Percentiles rank a stretch among this genome's conserved stretches.
Evolutionary conservation across 192 early-diverging fungal species (phyloP).

Genomic region (Backusella sp.): DNA sequence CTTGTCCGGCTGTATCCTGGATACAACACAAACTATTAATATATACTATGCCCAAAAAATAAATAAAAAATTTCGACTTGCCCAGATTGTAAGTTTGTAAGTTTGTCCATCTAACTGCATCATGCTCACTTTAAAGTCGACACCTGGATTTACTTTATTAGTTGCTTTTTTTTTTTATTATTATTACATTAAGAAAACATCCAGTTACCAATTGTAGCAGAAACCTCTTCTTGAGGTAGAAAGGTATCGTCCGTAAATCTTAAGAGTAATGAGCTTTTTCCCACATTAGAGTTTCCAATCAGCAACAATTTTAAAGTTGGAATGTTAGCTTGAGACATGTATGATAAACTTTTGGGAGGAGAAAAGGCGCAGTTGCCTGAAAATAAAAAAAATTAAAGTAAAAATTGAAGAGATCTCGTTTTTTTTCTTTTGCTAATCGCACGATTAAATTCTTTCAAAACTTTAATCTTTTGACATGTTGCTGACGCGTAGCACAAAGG

Average conservation of each 20-base stretch:
- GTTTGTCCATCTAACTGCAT: constrained; percentile 78
- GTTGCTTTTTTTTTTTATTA: background rate
- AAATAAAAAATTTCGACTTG: constrained; percentile 26
- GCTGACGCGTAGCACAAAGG: no score
- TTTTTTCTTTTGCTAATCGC: background rate
- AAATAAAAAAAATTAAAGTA: background rate
- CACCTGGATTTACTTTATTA: constrained; percentile 55
- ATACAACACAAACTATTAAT: background rate
- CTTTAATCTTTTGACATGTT: background rate
- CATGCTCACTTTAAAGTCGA: constrained; percentile 97
- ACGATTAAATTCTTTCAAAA: background rate
- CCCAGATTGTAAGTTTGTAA: constrained; percentile 98
- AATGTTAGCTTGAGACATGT: constrained; percentile 21
- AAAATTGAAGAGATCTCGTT: background rate
- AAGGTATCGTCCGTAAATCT: constrained; percentile 95
- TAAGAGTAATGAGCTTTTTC: constrained; percentile 90
- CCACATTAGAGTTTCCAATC: constrained; percentile 94
- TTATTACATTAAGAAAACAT: background rate
- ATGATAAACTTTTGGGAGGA: background rate
- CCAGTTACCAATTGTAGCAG: constrained; percentile 75
- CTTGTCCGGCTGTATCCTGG: constrained; percentile 99
- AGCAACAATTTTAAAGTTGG: constrained; percentile 93
- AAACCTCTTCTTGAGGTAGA: constrained; percentile 87
- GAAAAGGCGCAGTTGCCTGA: background rate
- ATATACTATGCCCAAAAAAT: background rate